Conservation (phyloP, 2,329 filamentous ascomycete species). For the Metarhizium rileyi region DNA sequence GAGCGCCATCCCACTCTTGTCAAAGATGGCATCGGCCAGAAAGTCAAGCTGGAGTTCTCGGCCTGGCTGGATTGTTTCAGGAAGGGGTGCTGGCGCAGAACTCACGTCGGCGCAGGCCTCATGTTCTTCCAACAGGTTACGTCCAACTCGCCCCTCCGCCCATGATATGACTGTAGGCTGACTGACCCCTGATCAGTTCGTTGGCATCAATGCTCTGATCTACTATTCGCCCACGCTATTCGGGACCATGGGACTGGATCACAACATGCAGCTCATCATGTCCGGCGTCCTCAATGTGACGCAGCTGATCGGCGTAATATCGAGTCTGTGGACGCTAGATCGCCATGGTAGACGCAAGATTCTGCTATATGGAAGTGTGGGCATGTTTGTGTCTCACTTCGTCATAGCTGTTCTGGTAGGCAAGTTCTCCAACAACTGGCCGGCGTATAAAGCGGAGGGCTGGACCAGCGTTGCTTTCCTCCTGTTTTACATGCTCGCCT, state of each 20-base stretch:
- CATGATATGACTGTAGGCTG: background rate
- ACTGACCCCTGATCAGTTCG: slow-evolving; percentile 11
- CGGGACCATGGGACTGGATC: slow-evolving; percentile 38
- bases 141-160: background rate
- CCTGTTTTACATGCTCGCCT: slow-evolving; percentile 48
- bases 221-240: slow-evolving; percentile 53
- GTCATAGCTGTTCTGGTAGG: slow-evolving; percentile 18
- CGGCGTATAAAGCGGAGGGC: slow-evolving; percentile 14
- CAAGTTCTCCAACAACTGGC: slow-evolving; percentile 15
- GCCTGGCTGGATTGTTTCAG: slow-evolving; percentile 41
- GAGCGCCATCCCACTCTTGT: slow-evolving; percentile 25
- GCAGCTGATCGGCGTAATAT: slow-evolving; percentile 26
- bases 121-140: slow-evolving; percentile 49
- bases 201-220: slow-evolving; percentile 34
- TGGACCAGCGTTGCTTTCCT: slow-evolving; percentile 20
- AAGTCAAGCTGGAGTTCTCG: slow-evolving; percentile 35
- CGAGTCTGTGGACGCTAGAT: slow-evolving; percentile 34
- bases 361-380: slow-evolving; percentile 15
- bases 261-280: slow-evolving; percentile 22
- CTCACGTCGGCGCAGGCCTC: slow-evolving; percentile 36
- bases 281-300: slow-evolving; percentile 21
- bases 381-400: slow-evolving; percentile 18
- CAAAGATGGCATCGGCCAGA: slow-evolving; percentile 21
- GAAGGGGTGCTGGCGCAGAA: slow-evolving; percentile 35
- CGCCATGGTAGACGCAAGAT: slow-evolving; percentile 17